Conservation (phyloP, 1,139 yeast species). For the Hanseniaspora uvarum region DNA sequence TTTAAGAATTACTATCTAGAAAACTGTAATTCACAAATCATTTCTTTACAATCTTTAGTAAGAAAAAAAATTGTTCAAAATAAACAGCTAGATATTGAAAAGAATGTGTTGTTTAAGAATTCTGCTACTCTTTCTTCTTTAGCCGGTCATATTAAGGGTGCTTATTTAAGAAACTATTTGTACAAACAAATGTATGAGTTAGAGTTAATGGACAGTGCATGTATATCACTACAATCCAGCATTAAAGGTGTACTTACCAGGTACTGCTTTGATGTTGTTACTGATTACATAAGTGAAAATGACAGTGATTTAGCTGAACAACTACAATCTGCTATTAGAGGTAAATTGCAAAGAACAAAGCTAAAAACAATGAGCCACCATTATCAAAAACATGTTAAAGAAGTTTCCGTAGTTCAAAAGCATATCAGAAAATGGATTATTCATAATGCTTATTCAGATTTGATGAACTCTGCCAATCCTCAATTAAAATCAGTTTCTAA, state of each 20-base stretch:
- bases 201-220: constrained; percentile 21
- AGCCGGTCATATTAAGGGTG: constrained; percentile 16
- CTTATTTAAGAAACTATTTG: constrained; percentile 12
- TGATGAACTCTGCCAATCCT: constrained; percentile 63
- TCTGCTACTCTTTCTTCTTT: background rate
- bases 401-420: constrained; percentile 65
- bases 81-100: background rate
- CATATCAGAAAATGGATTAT: constrained; percentile 57
- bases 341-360: constrained; percentile 28
- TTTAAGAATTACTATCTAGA: background rate
- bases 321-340: constrained; percentile 36
- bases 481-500: constrained; percentile 65
- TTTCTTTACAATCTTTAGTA: constrained; percentile 14
- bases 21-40: background rate
- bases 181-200: constrained; percentile 16
- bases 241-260: constrained; percentile 43
- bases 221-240: constrained; percentile 33
- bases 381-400: constrained; percentile 46
- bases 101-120: background rate
- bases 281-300: constrained; percentile 43
- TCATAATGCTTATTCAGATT: constrained; percentile 61
- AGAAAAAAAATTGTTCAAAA: constrained; percentile 21
- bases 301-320: constrained; percentile 24
- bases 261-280: constrained; percentile 39
- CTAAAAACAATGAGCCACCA: constrained; percentile 37